phyloP scores from a whole-genome alignment of 2,329 filamentous ascomycete species.

The Aureobasidium sp. region DNA sequence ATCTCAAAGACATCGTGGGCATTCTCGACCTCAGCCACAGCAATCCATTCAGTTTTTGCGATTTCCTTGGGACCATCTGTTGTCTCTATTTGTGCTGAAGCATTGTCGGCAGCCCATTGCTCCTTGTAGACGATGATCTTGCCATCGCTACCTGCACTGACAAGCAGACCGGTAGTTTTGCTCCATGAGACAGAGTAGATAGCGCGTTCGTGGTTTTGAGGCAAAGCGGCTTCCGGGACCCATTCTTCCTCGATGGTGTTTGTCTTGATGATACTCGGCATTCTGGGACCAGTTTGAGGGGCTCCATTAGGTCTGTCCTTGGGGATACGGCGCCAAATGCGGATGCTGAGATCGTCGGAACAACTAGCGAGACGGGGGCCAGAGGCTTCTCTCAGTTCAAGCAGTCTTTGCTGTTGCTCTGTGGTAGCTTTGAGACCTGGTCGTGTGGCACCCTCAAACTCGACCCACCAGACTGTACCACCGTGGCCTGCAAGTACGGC shows the following conservation, averaged over 20 bases:
- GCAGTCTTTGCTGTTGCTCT: constrained; percentile 26
- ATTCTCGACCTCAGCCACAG: constrained; percentile 59
- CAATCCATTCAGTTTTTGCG: constrained; percentile 53
- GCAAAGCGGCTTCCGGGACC: constrained; percentile 68
- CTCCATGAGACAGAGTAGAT: constrained; percentile 87
- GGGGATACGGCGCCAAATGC: constrained; percentile 64
- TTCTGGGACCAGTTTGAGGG: constrained; percentile 42
- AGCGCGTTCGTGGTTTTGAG: constrained; percentile 65
- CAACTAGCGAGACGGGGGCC: constrained; percentile 64
- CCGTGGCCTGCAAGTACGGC: constrained; percentile 69
- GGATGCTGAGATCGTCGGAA: constrained; percentile 72
- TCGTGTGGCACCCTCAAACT: constrained; percentile 48
- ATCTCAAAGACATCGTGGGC: constrained; percentile 90
- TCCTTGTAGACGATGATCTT: constrained; percentile 72
- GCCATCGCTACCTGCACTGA: constrained; percentile 85
- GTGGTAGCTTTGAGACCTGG: constrained; percentile 16
- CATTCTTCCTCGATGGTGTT: constrained; percentile 68
- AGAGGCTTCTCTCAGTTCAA: constrained; percentile 30
- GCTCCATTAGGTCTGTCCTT: constrained; percentile 40
- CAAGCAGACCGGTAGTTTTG: constrained; percentile 62
- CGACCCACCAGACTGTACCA: constrained; percentile 83
- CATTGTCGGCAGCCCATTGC: constrained; percentile 28
- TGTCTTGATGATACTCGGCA: constrained; percentile 85
- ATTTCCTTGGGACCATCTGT: constrained; percentile 17
- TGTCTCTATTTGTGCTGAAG: constrained; percentile 20